phyloP scores from a whole-genome alignment of 2,329 filamentous ascomycete species.

The Myrmaecium sp. region DNA sequence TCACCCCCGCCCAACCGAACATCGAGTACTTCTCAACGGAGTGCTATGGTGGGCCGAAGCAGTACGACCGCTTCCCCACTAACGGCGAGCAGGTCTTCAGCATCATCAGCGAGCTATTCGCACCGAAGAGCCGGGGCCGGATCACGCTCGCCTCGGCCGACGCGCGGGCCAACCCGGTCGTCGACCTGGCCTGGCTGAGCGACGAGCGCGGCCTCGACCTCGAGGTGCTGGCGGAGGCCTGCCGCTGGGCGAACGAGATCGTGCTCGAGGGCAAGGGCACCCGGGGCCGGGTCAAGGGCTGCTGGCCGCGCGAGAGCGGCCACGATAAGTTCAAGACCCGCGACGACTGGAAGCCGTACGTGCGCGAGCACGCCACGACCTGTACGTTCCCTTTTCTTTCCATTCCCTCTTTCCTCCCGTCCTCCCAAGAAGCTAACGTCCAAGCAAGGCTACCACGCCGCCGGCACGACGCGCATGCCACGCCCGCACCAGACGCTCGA shows the following conservation, averaged over 20 bases:
- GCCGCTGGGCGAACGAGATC: slow-evolving; percentile 42
- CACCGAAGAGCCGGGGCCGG: slow-evolving; percentile 33
- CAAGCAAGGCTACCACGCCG: slow-evolving; percentile 28
- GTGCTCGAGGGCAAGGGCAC: slow-evolving; percentile 40
- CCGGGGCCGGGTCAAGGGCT: slow-evolving; percentile 37
- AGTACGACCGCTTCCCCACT: slow-evolving; percentile 36
- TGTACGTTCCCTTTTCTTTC: slow-evolving; percentile 24
- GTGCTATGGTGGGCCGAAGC: slow-evolving; percentile 43
- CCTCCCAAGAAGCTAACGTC: not conserved
- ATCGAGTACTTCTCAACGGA: slow-evolving; percentile 47
- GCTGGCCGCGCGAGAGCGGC: slow-evolving; percentile 36
- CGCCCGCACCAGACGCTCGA: slow-evolving; percentile 11
- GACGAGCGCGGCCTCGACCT: slow-evolving; percentile 43
- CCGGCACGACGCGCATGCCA: slow-evolving; percentile 42
- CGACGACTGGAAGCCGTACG: slow-evolving; percentile 41
- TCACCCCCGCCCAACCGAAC: slow-evolving; percentile 39
- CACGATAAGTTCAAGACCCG: slow-evolving; percentile 37
- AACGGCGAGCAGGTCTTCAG: slow-evolving; percentile 39
- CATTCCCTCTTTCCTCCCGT: slow-evolving; percentile 1
- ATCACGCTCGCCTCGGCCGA: slow-evolving; percentile 37
- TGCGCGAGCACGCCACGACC: slow-evolving; percentile 42
- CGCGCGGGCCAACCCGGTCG: slow-evolving; percentile 31
- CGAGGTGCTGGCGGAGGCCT: slow-evolving; percentile 41
- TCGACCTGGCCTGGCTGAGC: slow-evolving; percentile 40
- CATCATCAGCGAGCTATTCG: slow-evolving; percentile 39